Evolutionary conservation across 345 rosid genomes (phyloP), one percentile per base, ranked within the genome.

Genomic region (Brassica carinata): DNA sequence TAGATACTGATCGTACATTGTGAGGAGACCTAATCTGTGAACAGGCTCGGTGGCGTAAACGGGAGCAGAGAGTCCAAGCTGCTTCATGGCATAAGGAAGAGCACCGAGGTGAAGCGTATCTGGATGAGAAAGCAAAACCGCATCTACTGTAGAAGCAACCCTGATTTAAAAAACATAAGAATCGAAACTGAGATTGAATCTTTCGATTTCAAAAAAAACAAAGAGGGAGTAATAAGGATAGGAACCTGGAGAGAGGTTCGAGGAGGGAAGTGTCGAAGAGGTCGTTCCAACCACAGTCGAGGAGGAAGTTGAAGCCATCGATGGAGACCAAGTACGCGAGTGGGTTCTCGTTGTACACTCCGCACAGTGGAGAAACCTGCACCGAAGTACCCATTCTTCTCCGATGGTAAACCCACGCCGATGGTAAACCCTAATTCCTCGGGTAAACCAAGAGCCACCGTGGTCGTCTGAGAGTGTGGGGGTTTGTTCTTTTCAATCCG

Each of bases 251-350:
- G 75, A 96, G 96, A 71, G 99, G 98, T 63, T 91, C 84, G 71
- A 96, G 97, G 63, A 96, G 92, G 8, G 97, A 88, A 26, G 92
- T 79, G 48, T 93, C 97, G 69, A 96, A 96, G 69, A 87, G 91
- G 82, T 96, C 99, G 83, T 96, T 96, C 99, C 99, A 96, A 40
- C 99, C 99, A 76, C 98, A 96, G 74, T 96, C 99, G 79, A 93
- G 53, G 29, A 96, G 82, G 91, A 96, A 89, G 82, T 89, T 90
- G 86, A 96, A 96, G 79, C 90, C 89, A 77, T 96, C 98, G 30
- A 96, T 80, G 82, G 97, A 90, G 82, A 93, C 89, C n/a, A 93
- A 73, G 87, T 96, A 96, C 0, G 96, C 89, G 31, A 93, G 84
- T 18, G 99, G 97, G 63, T 92, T 93, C 89, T 93, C 98, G 75